Evolutionary conservation across 202 grass and related monocot genomes (phyloP), one percentile per base, ranked within the genome.

Genomic region (Elaeis oleifera): DNA sequence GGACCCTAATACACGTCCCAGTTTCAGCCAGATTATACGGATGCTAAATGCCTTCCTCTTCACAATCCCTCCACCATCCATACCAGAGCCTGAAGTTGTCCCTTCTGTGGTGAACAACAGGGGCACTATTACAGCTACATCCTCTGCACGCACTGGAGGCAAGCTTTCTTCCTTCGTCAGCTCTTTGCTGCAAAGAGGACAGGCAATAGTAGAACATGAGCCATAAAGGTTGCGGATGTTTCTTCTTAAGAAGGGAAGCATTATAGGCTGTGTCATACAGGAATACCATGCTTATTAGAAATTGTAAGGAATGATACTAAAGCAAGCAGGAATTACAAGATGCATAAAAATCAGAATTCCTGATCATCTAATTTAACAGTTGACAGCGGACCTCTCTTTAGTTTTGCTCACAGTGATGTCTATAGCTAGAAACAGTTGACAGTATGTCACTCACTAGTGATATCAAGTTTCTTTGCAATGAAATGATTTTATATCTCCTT

Each of bases 21-120:
- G 88, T 68, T 99, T 99, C 80, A 80, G 72, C 69, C 82, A 94
- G 82, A 99, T 99, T 74, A 99, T 99, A 51, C 64, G 88, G 49
- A 92, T 94, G 94, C 72, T 99, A 60, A 84, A 92, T 51, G 77
- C 85, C 14, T 99, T 99, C 85, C 85, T 84, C 36, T 69, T 71
- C 63, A 82, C 72, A 5, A 70, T 99, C 18, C 81, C 82, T 57
- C 60, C 76, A 1, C 79, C 71, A 1, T 60, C 79, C 32, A 74
- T 65, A 2, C 53, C 4, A 1, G 83, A 84, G 71, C 56, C 65
- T 0, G 78, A 83, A 4, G 73, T 86, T 64, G 70, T 67, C 0
- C 59, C 59, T 0, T 67, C 80, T 3, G 71, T 85, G 11, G 23
- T 81, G 76, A 84, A 72, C 79, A 73, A 64, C 21, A 80, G 75